Conservation (phyloP, 768 basidiomycete genomes). For the Coprinopsis strossmayeri region DNA sequence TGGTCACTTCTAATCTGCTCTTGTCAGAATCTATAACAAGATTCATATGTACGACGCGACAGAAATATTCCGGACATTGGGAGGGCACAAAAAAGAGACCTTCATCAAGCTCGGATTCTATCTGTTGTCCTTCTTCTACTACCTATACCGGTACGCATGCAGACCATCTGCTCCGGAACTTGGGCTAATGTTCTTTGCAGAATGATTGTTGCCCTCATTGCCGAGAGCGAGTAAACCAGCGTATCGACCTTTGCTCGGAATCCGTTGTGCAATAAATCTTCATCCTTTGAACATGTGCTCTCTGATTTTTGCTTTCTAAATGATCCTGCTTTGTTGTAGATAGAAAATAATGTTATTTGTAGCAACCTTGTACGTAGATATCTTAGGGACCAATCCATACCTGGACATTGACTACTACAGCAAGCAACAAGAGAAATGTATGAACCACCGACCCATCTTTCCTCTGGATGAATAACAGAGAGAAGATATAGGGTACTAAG, state of each 20-base stretch:
- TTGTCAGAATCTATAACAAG: constrained; percentile 86
- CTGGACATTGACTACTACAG: neutral
- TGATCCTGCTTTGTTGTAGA: too few relatives aligned
- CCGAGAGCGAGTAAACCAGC: constrained; percentile 55
- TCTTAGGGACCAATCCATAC: constrained; percentile 1
- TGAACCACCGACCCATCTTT: constrained; percentile 78
- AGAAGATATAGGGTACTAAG: constrained; percentile 70
- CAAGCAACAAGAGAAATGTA: constrained; percentile 24
- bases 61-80: constrained; percentile 94
- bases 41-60: constrained; percentile 99
- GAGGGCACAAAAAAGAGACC: constrained; percentile 92
- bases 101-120: constrained; percentile 95
- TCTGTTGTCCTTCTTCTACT: constrained; percentile 87
- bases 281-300: too few relatives aligned
- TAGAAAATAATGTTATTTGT: neutral
- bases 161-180: too few relatives aligned
- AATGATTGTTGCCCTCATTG: constrained; percentile 85
- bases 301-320: too few relatives aligned
- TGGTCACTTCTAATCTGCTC: constrained; percentile 3
- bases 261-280: too few relatives aligned
- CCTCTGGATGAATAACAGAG: constrained; percentile 34
- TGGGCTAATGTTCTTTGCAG: constrained; percentile 27
- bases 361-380: neutral
- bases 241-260: neutral
- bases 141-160: constrained; percentile 83